Base-by-base conservation (phyloP, 2,329 filamentous ascomycete genomes). In the Pezicula carpinea region DNA sequence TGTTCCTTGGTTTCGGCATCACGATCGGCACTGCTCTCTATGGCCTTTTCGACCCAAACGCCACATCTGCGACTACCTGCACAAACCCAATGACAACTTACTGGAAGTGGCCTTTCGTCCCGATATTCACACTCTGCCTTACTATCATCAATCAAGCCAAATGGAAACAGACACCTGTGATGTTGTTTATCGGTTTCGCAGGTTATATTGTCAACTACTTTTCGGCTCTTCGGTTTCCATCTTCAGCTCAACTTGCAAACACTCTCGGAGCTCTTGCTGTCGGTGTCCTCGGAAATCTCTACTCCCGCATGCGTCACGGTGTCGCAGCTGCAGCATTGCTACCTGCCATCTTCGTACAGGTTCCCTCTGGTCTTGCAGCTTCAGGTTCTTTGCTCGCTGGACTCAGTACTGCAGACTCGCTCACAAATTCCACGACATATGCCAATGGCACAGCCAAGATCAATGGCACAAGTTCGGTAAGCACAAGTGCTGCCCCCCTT, bases 251-350 rank as follows among this genome's bases (percentile, higher is more conserved):
- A 59, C 79, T 93, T 36, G 81, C 83, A 47, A 90, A 86, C 61
- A 88, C 85, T 0, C 74, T 92, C 3, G 87, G 87, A 23, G 87
- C 88, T 0, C 78, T 93, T 43, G 77, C 79, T 2, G 85, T 93
- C 21, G 89, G 89, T 26, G 75, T 90, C 3, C 69, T 88, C 41
- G 88, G 87, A 6, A 93, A 93, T 57, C 61, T 89, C 1, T 91
- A 92, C 65, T 87, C 83, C n/a, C 68, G 75, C 19, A 48, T 79
- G 7, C 63, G 72, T 8, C 75, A 78, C 49, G 75, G 75, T 1
- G 78, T 95, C 2, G 90, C 90, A 0, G 89, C 89, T 0, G 88
- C 89, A 0, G 85, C 87, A 1, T 88, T 96, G 74, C 70, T 96
- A 8, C 90, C 90, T 0, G 90, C 86, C 5, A 95, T 96, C 53